Conservation (phyloP, 1,139 yeast genomes). For the Taphrina deformans region DNA sequence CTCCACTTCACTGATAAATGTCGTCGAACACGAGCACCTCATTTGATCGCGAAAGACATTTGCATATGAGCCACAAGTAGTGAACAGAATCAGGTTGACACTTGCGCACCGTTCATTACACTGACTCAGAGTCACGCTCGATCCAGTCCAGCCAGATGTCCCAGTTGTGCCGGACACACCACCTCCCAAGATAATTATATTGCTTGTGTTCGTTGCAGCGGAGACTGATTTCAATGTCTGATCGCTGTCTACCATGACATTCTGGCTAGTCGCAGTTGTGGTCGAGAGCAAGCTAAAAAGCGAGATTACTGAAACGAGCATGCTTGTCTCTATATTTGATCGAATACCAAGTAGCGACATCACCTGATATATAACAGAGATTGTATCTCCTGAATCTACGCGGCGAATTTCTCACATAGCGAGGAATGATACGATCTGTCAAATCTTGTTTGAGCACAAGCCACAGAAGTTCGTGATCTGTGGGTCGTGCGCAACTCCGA, state of each 20-base stretch:
- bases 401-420: no score
- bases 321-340: not conserved
- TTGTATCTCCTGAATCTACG: not conserved
- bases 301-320: not conserved
- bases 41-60: slow-evolving; percentile 12
- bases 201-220: not conserved
- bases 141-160: slow-evolving; percentile 3
- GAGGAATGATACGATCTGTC: not conserved
- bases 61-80: slow-evolving; percentile 10
- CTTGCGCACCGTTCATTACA: slow-evolving; percentile 23
- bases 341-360: no score
- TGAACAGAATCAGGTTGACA: slow-evolving; percentile 20
- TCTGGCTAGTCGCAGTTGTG: not conserved
- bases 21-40: slow-evolving; percentile 19
- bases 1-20: slow-evolving; percentile 11
- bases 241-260: not conserved
- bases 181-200: slow-evolving; percentile 3
- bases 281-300: not conserved
- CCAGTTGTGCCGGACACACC: not conserved
- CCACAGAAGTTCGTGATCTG: not conserved
- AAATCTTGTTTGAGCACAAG: slow-evolving; percentile 8
- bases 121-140: slow-evolving; percentile 18
- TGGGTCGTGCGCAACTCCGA: not conserved
- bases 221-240: not conserved
- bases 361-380: not conserved